Percentiles rank a stretch among this genome's conserved stretches.
phyloP scores from a whole-genome alignment of 2,329 filamentous ascomycete species.

The Aspergillus calidoustus region DNA sequence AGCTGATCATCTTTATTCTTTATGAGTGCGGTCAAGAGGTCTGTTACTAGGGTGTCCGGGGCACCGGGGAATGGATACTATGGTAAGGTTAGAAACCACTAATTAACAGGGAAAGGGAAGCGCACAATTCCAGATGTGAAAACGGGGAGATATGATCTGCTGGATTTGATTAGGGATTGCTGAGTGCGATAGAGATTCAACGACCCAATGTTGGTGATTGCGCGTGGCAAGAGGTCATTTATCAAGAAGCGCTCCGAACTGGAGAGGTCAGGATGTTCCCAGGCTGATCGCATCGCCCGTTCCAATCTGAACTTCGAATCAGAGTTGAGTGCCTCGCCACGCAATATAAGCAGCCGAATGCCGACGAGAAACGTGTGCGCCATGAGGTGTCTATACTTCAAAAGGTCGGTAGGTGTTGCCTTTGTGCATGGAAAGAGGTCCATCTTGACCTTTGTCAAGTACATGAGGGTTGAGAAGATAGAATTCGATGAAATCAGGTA shows the following conservation, averaged over 20 bases:
- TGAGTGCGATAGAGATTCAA: conserved; percentile 18
- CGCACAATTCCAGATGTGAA: conserved; percentile 37
- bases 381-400: conserved; percentile 26
- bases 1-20: conserved; percentile 32
- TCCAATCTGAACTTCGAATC: conserved; percentile 37
- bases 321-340: conserved; percentile 31
- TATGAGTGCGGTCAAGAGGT: conserved; percentile 25
- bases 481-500: conserved; percentile 38
- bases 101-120: neutral
- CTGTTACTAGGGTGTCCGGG: conserved; percentile 29
- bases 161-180: conserved; percentile 13
- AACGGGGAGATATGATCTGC: conserved; percentile 32
- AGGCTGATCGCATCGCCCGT: conserved; percentile 37
- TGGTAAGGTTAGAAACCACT: conserved; percentile 11
- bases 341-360: conserved; percentile 38
- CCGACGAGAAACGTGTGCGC: conserved; percentile 39
- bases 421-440: conserved; percentile 36
- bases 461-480: conserved; percentile 40
- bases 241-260: conserved; percentile 39
- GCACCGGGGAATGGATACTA: conserved; percentile 41
- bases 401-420: conserved; percentile 27
- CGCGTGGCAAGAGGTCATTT: conserved; percentile 34
- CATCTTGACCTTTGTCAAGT: conserved; percentile 38
- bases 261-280: conserved; percentile 38
- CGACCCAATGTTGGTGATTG: conserved; percentile 33